These are phyloP conservation scores for Backusella australiensis DNA, from an alignment of 192 early-diverging fungal genomes.

Conservation along the genomic window DNA sequence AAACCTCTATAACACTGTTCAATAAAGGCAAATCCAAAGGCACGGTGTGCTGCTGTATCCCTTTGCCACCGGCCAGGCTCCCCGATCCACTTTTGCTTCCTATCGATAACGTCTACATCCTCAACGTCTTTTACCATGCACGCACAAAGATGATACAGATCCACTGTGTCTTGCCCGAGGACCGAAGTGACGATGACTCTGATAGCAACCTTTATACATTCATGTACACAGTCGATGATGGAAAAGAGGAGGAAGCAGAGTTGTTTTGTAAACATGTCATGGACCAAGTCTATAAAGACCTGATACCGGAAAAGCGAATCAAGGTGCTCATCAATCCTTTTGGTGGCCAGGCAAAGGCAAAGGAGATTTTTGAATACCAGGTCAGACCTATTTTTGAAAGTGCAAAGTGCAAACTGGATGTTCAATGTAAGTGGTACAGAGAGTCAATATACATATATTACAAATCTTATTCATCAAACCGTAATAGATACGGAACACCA, in stretches of 20 bases:
- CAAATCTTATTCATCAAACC: background rate
- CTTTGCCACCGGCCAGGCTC: constrained; percentile 15
- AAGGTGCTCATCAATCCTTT: constrained; percentile 73
- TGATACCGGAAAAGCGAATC: constrained; percentile 34
- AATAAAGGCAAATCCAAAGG: constrained; percentile 18
- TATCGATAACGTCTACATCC: constrained; percentile 21
- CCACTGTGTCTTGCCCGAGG: constrained; percentile 20
- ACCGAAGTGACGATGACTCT: constrained; percentile 15
- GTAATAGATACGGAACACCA: constrained; percentile 56
- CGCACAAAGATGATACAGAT: constrained; percentile 32
- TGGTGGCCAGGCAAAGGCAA: constrained; percentile 67
- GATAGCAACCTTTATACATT: constrained; percentile 28
- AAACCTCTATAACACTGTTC: no score
- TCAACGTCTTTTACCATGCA: constrained; percentile 14
- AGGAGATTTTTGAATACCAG: constrained; percentile 47
- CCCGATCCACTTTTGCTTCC: constrained; percentile 28
- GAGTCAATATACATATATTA: background rate
- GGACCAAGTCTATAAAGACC: constrained; percentile 19
- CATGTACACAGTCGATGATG: constrained; percentile 19
- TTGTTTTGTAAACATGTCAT: constrained; percentile 22
- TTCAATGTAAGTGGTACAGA: constrained; percentile 40
- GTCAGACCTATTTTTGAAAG: constrained; percentile 63
- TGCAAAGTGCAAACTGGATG: constrained; percentile 52
- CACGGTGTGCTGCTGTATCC: constrained; percentile 25
- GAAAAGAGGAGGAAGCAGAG: constrained; percentile 3